Percentiles rank a stretch among this genome's conserved stretches.
Evolutionary conservation across 345 rosid genomes (phyloP).

Genomic region (Noccaea caerulescens): DNA sequence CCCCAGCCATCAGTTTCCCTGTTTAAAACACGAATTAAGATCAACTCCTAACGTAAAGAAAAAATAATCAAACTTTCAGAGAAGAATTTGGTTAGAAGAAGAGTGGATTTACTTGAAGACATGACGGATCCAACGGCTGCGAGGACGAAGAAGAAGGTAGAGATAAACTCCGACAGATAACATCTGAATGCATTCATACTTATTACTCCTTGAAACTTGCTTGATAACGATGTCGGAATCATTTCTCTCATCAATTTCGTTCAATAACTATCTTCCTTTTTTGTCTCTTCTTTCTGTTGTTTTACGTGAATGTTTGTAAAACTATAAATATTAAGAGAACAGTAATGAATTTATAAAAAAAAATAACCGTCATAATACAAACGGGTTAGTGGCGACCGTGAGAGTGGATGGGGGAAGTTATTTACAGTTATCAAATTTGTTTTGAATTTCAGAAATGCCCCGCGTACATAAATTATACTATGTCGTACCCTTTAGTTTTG

Average conservation of each 20-base stretch:
- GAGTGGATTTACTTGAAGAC: constrained; percentile 58
- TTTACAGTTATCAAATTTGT: constrained; percentile 25
- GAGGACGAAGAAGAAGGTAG: constrained; percentile 84
- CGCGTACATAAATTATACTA: not conserved
- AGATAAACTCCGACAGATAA: constrained; percentile 86
- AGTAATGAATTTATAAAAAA: constrained; percentile 9
- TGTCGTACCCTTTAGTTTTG: not conserved
- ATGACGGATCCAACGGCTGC: constrained; percentile 85
- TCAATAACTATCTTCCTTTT: not conserved
- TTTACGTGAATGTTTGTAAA: constrained; percentile 5
- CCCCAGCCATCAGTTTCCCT: constrained; percentile 75
- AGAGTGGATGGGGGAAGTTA: constrained; percentile 40
- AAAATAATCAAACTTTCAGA: not conserved
- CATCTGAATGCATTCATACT: constrained; percentile 60
- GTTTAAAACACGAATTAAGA: not conserved
- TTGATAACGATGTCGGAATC: constrained; percentile 53
- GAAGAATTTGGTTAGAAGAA: not conserved
- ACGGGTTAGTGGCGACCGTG: constrained; percentile 21
- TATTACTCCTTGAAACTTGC: constrained; percentile 39
- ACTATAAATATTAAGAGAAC: constrained; percentile 38
- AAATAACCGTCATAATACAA: constrained; percentile 32
- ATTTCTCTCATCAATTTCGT: constrained; percentile 44
- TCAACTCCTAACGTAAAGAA: not conserved
- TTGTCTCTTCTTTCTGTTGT: constrained; percentile 20
- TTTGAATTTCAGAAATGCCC: constrained; percentile 4